These are phyloP conservation scores for Penicillium sp. DNA, from an alignment of 2,329 filamentous ascomycete species.

Conservation along the genomic window DNA sequence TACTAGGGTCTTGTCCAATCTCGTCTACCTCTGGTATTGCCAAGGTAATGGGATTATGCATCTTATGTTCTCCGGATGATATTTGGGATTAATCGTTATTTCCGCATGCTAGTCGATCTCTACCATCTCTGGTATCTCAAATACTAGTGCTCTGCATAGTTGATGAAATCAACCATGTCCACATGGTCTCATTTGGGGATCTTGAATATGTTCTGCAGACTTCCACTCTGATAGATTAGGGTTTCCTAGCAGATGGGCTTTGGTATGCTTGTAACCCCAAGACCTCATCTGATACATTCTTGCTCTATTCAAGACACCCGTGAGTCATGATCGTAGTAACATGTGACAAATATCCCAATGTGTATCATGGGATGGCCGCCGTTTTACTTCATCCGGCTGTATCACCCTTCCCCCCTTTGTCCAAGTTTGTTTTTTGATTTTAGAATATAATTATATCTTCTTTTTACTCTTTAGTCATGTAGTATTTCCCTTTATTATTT, in stretches of 20 bases:
- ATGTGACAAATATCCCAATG: conserved; percentile 21
- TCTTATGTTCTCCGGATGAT: conserved; percentile 13
- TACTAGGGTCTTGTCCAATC: background rate
- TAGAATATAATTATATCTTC: background rate
- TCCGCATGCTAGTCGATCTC: conserved; percentile 14
- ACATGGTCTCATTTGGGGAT: conserved; percentile 22
- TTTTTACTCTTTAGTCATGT: background rate
- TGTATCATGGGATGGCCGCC: conserved; percentile 25
- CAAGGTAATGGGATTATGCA: conserved; percentile 4
- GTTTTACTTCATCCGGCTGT: conserved; percentile 26
- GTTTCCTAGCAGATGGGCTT: conserved; percentile 10
- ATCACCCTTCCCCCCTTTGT: conserved; percentile 26
- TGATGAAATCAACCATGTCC: conserved; percentile 14
- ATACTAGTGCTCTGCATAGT: conserved; percentile 12
- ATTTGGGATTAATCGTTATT: conserved; percentile 6
- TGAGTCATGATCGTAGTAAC: conserved; percentile 24
- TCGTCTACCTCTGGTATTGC: background rate
- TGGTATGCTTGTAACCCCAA: conserved; percentile 22
- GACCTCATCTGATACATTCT: conserved; percentile 27
- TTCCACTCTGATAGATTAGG: conserved; percentile 13
- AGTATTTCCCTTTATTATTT: background rate
- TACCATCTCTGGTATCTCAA: conserved; percentile 9
- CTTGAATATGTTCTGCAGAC: conserved; percentile 4
- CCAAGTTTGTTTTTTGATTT: conserved; percentile 15
- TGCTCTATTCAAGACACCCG: conserved; percentile 12